phyloP scores from a whole-genome alignment of 257 asterid species.

The Thymus mandschuricus region DNA sequence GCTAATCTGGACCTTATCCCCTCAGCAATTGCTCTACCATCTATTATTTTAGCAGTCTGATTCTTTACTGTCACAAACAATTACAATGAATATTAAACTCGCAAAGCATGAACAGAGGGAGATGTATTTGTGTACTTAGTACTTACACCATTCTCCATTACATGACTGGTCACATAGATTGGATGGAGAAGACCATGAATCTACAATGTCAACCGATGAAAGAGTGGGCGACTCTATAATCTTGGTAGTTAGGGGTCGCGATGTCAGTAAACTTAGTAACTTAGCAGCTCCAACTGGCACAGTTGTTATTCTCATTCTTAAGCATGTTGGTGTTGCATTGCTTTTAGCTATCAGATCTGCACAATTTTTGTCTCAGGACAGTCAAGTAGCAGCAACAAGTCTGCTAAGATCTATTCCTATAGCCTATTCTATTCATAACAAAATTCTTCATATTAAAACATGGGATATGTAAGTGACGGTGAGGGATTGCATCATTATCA shows the following conservation, averaged over 20 bases:
- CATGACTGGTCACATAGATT: constrained; percentile 31
- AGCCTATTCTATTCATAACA: no score
- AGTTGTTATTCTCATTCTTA: constrained; percentile 34
- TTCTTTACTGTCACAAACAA: constrained; percentile 44
- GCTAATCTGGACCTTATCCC: constrained; percentile 72
- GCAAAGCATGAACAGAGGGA: not conserved
- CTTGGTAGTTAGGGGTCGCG: constrained; percentile 44
- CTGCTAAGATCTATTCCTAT: not conserved
- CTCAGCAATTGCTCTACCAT: constrained; percentile 68
- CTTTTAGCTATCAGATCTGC: constrained; percentile 19
- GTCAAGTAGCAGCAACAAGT: not conserved
- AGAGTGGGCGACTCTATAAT: constrained; percentile 63
- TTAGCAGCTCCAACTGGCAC: constrained; percentile 32
- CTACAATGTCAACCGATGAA: constrained; percentile 62
- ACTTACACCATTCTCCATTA: constrained; percentile 37
- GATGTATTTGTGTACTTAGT: not conserved
- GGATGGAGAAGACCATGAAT: constrained; percentile 51
- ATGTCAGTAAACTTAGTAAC: constrained; percentile 10
- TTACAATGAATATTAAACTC: constrained; percentile 1
- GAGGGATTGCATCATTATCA: no score
- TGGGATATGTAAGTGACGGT: no score
- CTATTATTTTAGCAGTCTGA: constrained; percentile 53
- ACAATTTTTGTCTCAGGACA: not conserved
- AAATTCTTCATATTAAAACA: no score
- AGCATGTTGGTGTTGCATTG: constrained; percentile 18